A percentile compares a stretch with the other conserved stretches of the same genome.
Conservation (phyloP, 148 eudicot species). For the Oxyria digyna region DNA sequence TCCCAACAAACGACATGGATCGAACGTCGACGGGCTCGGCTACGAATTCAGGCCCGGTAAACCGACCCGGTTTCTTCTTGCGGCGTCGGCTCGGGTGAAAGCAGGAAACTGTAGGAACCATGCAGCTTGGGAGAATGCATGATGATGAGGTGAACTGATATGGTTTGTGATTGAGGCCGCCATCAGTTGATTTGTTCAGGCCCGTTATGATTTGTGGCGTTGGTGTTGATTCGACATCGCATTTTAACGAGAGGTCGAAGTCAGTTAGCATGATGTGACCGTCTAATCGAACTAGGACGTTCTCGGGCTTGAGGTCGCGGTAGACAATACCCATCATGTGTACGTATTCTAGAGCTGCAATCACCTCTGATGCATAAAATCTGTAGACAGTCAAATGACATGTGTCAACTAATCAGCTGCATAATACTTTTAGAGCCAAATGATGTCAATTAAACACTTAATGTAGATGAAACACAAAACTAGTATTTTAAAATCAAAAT, state of each 20-base stretch:
- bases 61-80: conserved; percentile 41
- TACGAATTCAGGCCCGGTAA: conserved; percentile 51
- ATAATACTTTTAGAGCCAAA: background rate
- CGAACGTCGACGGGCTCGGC: conserved; percentile 83
- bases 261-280: conserved; percentile 97
- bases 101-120: conserved; percentile 14
- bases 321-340: conserved; percentile 98
- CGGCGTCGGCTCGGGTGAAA: conserved; percentile 39
- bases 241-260: conserved; percentile 79
- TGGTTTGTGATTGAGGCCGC: background rate
- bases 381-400: conserved; percentile 22
- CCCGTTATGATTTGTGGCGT: conserved; percentile 58
- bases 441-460: background rate
- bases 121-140: conserved; percentile 55
- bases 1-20: conserved; percentile 96
- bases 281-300: conserved; percentile 75
- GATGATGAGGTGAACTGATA: conserved; percentile 44
- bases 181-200: conserved; percentile 12
- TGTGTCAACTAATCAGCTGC: background rate
- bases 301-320: conserved; percentile 95
- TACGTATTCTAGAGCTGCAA: conserved; percentile 81
- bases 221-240: conserved; percentile 51
- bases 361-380: conserved; percentile 85
- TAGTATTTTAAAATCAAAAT: background rate
- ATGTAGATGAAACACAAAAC: background rate